phyloP scores from a whole-genome alignment of 23 red algal genomes.

The Gracilaria vermiculophylla region DNA sequence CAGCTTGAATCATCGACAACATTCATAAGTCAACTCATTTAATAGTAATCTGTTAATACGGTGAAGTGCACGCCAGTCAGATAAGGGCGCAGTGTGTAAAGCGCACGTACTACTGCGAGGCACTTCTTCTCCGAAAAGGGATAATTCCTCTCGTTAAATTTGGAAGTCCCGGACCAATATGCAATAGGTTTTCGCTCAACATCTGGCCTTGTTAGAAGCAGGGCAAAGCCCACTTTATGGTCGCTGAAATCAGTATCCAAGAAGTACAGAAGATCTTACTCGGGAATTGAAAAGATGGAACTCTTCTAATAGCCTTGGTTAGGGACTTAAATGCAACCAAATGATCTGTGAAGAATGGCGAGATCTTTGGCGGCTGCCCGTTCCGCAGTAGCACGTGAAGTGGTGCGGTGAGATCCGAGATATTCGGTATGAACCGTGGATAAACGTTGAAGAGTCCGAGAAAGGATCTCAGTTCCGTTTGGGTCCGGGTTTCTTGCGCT shows the following conservation, averaged over 20 bases:
- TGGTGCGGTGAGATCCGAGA: background rate
- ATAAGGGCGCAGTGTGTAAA: background rate
- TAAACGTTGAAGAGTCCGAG: conserved; percentile 25
- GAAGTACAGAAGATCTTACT: no score
- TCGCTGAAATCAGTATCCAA: no score
- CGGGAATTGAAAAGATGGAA: no score
- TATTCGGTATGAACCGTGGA: background rate
- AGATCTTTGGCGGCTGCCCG: no score
- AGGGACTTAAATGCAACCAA: background rate
- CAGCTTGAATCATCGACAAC: background rate
- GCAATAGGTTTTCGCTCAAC: conserved; percentile 8
- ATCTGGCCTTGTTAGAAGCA: background rate
- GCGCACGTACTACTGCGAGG: background rate
- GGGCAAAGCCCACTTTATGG: conserved; percentile 4
- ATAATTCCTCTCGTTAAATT: conserved; percentile 16
- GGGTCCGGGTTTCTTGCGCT: background rate
- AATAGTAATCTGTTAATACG: no score
- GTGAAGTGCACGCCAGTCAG: no score
- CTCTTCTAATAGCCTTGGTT: background rate
- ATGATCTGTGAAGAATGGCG: background rate
- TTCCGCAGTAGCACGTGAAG: background rate
- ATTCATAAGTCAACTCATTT: background rate
- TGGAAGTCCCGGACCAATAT: conserved; percentile 8
- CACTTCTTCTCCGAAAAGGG: conserved; percentile 6
- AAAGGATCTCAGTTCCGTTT: no score